Evolutionary conservation across 139 green algal species (phyloP).

Genomic region (Yamagishiella unicocca): DNA sequence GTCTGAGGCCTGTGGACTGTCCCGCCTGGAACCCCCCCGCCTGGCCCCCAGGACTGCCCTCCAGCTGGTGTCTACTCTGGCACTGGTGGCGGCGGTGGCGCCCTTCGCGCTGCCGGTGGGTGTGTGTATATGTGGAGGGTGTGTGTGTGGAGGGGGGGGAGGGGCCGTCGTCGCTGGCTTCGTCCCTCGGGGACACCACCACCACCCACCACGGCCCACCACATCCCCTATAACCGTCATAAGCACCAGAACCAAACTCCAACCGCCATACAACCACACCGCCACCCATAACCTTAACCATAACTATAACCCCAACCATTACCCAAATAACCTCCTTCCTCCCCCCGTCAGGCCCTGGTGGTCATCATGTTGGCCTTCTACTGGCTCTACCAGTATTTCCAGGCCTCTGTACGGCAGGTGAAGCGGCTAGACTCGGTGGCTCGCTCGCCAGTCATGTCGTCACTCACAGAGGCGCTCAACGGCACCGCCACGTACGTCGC

Average conservation of each 20-base stretch:
- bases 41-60: slow-evolving; percentile 53
- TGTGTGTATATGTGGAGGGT: background rate
- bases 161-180: no score
- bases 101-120: slow-evolving; percentile 72
- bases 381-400: slow-evolving; percentile 77
- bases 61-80: slow-evolving; percentile 75
- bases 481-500: slow-evolving; percentile 81
- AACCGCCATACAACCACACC: background rate
- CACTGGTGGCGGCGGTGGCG: slow-evolving; percentile 71
- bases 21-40: no score
- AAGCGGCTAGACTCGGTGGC: slow-evolving; percentile 87
- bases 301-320: no score
- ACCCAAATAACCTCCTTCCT: background rate
- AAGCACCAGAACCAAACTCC: background rate
- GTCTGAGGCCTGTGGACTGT: background rate
- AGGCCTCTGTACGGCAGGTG: slow-evolving; percentile 76
- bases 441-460: slow-evolving; percentile 84
- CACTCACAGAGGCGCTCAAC: slow-evolving; percentile 81
- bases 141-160: background rate
- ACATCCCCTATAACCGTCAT: background rate
- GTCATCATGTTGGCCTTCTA: slow-evolving; percentile 78
- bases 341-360: slow-evolving; percentile 58
- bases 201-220: background rate
- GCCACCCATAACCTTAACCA: no score
- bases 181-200: background rate